Conservation (phyloP, 345 rosid genomes). For the Camelina sativa region DNA sequence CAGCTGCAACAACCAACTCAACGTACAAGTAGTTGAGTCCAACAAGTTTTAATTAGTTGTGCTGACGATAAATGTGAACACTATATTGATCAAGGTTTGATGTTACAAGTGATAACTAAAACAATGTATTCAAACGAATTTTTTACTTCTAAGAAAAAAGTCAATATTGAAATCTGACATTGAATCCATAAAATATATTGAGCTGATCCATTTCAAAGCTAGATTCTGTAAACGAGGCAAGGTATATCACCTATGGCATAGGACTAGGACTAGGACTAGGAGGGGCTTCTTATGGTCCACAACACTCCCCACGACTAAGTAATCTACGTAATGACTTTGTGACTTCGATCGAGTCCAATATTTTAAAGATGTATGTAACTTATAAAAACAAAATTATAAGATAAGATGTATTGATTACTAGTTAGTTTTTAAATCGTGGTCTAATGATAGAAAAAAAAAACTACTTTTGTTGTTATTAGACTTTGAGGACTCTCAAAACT, state of each 20-base stretch:
- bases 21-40: neutral
- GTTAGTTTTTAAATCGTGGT: constrained; percentile 9
- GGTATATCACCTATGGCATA: neutral
- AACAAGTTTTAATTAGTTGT: neutral
- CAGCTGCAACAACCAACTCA: neutral
- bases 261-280: neutral
- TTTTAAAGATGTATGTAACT: neutral
- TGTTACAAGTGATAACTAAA: too few species aligned
- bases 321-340: constrained; percentile 5
- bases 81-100: too few species aligned
- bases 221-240: constrained; percentile 39
- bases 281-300: constrained; percentile 33
- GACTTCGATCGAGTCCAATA: neutral
- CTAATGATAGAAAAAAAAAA: neutral
- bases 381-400: neutral
- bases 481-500: constrained; percentile 4
- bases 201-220: constrained; percentile 29
- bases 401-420: constrained; percentile 2
- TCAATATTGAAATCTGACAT: constrained; percentile 11
- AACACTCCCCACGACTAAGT: constrained; percentile 23
- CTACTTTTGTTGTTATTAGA: constrained; percentile 10
- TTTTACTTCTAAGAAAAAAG: too few species aligned
- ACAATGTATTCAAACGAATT: too few species aligned
- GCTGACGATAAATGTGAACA: too few species aligned
- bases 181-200: constrained; percentile 1